Percentiles rank a stretch among this genome's conserved stretches.
These are phyloP conservation scores for Tricholoma sp. DNA, from an alignment of 768 basidiomycete genomes.

Conservation along the genomic window DNA sequence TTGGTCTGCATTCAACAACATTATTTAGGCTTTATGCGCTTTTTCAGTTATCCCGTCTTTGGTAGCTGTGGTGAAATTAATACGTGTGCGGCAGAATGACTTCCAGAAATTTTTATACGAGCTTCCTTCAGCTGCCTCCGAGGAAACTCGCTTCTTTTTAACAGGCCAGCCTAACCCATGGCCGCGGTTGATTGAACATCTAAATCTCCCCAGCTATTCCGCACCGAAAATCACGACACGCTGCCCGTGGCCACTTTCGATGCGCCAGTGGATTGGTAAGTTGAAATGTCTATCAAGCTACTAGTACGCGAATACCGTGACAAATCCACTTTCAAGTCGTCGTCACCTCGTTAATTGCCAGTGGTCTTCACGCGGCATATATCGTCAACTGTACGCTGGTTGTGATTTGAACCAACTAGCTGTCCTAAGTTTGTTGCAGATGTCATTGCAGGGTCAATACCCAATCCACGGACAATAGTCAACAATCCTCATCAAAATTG, in stretches of 20 bases:
- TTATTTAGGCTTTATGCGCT: slow-evolving; percentile 1
- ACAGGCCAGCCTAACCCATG: background rate
- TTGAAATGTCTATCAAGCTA: background rate
- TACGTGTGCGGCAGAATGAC: background rate
- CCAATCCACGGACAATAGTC: slow-evolving; percentile 7
- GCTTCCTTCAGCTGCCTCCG: background rate
- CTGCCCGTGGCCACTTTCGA: background rate
- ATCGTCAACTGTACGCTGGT: background rate
- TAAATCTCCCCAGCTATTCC: background rate
- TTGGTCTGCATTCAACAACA: background rate
- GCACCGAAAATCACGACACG: background rate
- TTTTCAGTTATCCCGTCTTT: slow-evolving; percentile 7
- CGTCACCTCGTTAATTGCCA: background rate
- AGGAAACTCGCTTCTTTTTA: background rate
- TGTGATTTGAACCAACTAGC: background rate
- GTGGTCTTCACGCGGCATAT: background rate
- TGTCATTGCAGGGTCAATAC: slow-evolving; percentile 9
- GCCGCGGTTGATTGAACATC: background rate
- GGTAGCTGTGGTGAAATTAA: background rate
- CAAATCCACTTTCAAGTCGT: background rate
- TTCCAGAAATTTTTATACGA: background rate
- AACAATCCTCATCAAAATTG: slow-evolving; percentile 10
- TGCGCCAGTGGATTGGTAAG: background rate
- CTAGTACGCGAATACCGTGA: background rate
- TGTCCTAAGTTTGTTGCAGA: background rate